These are phyloP conservation scores for Mycena albidolilacea DNA, from an alignment of 768 basidiomycete genomes.

Conservation along the genomic window DNA sequence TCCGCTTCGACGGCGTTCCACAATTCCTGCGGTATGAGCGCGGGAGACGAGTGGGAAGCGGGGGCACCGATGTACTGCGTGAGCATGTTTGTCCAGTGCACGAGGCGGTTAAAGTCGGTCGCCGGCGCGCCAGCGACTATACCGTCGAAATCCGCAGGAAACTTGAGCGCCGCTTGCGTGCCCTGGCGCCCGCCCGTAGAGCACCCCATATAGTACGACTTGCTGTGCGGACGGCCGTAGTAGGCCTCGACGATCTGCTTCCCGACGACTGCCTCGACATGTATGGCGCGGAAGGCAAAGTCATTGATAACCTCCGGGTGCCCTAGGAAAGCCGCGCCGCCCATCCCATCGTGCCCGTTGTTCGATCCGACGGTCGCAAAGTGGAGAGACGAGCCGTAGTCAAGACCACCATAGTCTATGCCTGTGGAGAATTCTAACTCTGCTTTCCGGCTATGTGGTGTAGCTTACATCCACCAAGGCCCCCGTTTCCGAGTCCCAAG, in stretches of 20 bases:
- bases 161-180: constrained; percentile 42
- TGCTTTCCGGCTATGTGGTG: neutral
- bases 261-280: constrained; percentile 43
- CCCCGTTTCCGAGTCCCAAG: too few relatives aligned
- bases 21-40: constrained; percentile 35
- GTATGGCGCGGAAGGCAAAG: constrained; percentile 45
- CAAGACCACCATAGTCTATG: constrained; percentile 38
- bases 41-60: constrained; percentile 19
- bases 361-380: constrained; percentile 45
- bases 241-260: constrained; percentile 45
- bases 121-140: constrained; percentile 47
- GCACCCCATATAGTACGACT: constrained; percentile 48
- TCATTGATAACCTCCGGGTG: constrained; percentile 46
- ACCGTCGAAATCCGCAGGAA: constrained; percentile 48
- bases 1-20: constrained; percentile 43
- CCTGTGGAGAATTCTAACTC: constrained; percentile 27
- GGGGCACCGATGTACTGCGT: constrained; percentile 31
- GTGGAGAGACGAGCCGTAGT: constrained; percentile 40
- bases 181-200: constrained; percentile 48
- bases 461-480: constrained; percentile 28
- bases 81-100: constrained; percentile 27
- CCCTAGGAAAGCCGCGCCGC: constrained; percentile 39
- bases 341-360: constrained; percentile 45
- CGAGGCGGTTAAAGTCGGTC: constrained; percentile 32
- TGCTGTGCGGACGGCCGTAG: constrained; percentile 41